These are phyloP conservation scores for Jasminum sambac DNA, from an alignment of 257 asterid genomes.

Conservation along the genomic window DNA sequence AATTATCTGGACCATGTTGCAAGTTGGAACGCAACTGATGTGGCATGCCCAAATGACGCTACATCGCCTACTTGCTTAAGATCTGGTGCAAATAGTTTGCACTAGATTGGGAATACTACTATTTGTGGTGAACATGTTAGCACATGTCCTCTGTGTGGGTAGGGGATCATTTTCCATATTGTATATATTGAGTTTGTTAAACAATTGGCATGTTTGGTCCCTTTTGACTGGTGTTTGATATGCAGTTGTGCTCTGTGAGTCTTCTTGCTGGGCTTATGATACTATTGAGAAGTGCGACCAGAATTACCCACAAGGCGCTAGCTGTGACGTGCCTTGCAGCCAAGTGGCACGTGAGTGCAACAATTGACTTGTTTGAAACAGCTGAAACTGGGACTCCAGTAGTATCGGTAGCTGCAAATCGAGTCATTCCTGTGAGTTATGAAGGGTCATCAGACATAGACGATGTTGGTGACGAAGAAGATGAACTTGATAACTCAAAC, in stretches of 20 bases:
- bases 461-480: slow-evolving; percentile 94
- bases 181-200: neutral
- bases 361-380: slow-evolving; percentile 68
- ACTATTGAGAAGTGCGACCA: slow-evolving; percentile 73
- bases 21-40: too few relatives aligned
- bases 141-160: too few relatives aligned
- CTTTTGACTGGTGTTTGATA: neutral
- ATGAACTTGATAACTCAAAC: slow-evolving; percentile 70
- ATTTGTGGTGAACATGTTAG: too few relatives aligned
- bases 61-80: too few relatives aligned
- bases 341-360: slow-evolving; percentile 94
- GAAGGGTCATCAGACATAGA: slow-evolving; percentile 56
- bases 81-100: too few relatives aligned
- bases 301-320: slow-evolving; percentile 93
- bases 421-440: slow-evolving; percentile 23
- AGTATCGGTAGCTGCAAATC: slow-evolving; percentile 22
- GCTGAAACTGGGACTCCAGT: slow-evolving; percentile 55
- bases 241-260: slow-evolving; percentile 80
- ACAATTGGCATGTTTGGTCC: neutral
- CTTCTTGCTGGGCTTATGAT: slow-evolving; percentile 84
- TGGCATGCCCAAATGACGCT: too few relatives aligned
- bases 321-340: slow-evolving; percentile 90
- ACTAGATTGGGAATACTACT: too few relatives aligned
- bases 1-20: too few relatives aligned
- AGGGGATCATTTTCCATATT: too few relatives aligned